These are phyloP conservation scores for Aphanomyces stellatus DNA, from an alignment of 352 stramenopile species.

Conservation along the genomic window DNA sequence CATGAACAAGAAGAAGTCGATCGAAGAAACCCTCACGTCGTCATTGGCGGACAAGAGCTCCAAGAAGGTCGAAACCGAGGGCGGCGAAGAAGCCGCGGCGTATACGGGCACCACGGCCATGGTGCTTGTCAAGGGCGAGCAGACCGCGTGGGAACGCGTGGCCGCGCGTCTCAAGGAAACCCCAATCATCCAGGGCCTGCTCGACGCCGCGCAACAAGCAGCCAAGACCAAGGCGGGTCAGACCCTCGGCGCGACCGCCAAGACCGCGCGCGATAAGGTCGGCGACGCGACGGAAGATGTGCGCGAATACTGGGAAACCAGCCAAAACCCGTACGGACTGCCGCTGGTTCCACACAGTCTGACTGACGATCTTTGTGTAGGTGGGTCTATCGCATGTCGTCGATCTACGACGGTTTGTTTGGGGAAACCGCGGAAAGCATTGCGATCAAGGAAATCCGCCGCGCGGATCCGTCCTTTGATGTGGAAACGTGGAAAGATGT, in stretches of 20 bases:
- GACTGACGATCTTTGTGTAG: conserved; percentile 21
- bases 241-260: conserved; percentile 59
- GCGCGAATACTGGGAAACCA: conserved; percentile 96
- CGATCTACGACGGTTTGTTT: conserved; percentile 97
- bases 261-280: conserved; percentile 71
- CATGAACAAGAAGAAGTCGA: conserved; percentile 50
- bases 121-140: conserved; percentile 87
- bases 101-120: conserved; percentile 70
- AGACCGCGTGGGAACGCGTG: conserved; percentile 92
- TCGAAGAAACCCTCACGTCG: conserved; percentile 68
- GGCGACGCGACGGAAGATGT: conserved; percentile 76
- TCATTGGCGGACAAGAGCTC: conserved; percentile 24
- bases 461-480: conserved; percentile 95
- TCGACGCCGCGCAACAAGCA: conserved; percentile 72
- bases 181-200: conserved; percentile 90
- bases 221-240: conserved; percentile 66
- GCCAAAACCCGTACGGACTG: conserved; percentile 92
- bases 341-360: not conserved
- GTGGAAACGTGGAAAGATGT: conserved; percentile 93
- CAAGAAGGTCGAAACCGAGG: conserved; percentile 26
- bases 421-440: conserved; percentile 94
- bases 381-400: conserved; percentile 96
- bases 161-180: conserved; percentile 89
- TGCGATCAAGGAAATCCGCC: conserved; percentile 92
- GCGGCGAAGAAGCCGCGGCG: conserved; percentile 34